Percentiles rank a stretch among this genome's conserved stretches.
These are phyloP conservation scores for Spergularia azorica DNA, from an alignment of 179 eudicot genomes.

Conservation along the genomic window DNA sequence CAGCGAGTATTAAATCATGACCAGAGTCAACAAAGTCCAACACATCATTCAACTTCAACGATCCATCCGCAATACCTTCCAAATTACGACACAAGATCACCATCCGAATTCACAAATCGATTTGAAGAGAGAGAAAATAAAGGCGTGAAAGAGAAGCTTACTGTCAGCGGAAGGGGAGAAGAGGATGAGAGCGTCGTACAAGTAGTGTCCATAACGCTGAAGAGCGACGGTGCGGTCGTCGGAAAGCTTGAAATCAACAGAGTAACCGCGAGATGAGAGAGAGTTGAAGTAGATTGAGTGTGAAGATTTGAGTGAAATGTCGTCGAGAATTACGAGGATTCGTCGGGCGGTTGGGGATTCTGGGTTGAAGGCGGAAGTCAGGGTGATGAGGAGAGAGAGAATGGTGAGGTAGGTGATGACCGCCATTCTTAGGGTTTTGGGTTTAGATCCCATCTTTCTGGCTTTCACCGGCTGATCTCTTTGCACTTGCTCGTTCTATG, in stretches of 20 bases:
- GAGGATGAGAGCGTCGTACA: conserved; percentile 67
- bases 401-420: conserved; percentile 18
- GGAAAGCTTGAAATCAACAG: conserved; percentile 66
- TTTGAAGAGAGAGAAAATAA: background rate
- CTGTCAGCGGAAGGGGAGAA: conserved; percentile 63
- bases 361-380: conserved; percentile 28
- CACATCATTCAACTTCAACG: conserved; percentile 56
- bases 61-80: conserved; percentile 66
- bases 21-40: conserved; percentile 87
- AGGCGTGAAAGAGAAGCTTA: conserved; percentile 27
- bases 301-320: conserved; percentile 25
- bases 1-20: conserved; percentile 72
- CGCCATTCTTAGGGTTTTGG: conserved; percentile 43
- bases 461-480: no score
- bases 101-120: background rate
- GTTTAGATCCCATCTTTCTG: conserved; percentile 1
- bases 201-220: conserved; percentile 72
- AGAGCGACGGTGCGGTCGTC: conserved; percentile 62
- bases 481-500: background rate
- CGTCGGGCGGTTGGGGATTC: conserved; percentile 27
- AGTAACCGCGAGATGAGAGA: conserved; percentile 33
- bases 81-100: background rate
- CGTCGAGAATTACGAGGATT: conserved; percentile 33
- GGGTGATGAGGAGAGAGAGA: conserved; percentile 25
- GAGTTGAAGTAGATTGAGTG: conserved; percentile 32